A percentile compares a stretch with the other conserved stretches of the same genome.
phyloP scores from a whole-genome alignment of 345 rosid genomes.

The Alliaria petiolata region DNA sequence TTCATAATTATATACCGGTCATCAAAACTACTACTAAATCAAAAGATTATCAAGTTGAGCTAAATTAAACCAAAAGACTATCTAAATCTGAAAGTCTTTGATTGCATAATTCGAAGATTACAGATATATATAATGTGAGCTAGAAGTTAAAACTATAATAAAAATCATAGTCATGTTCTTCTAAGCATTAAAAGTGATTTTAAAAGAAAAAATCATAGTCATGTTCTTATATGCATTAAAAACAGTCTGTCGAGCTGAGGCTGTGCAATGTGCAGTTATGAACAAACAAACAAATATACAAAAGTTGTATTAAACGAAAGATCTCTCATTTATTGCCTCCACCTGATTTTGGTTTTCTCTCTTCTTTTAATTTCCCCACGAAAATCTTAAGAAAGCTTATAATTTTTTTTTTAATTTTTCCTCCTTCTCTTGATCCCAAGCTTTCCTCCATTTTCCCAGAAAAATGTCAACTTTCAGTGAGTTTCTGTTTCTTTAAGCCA shows the following conservation, averaged over 20 bases:
- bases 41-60: conserved; percentile 1
- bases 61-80: not conserved
- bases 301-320: not conserved
- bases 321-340: conserved; percentile 15
- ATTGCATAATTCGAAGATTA: not conserved
- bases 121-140: not conserved
- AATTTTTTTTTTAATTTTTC: not conserved
- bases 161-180: not conserved
- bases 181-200: not conserved
- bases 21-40: too few relatives aligned
- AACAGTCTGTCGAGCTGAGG: conserved; percentile 28
- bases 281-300: conserved; percentile 21
- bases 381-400: not conserved
- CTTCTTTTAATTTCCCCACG: conserved; percentile 12
- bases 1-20: not conserved
- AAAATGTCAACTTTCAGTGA: not conserved
- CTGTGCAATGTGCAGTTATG: conserved; percentile 32
- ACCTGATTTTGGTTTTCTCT: conserved; percentile 8
- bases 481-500: conserved; percentile 12
- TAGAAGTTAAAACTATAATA: not conserved
- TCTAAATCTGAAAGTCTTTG: not conserved
- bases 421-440: not conserved
- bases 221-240: conserved; percentile 11
- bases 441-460: not conserved
- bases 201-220: not conserved